Evolutionary conservation across 1,284 basidiomycete genomes (phyloP).

Genomic region (Takashimella tepidaria): DNA sequence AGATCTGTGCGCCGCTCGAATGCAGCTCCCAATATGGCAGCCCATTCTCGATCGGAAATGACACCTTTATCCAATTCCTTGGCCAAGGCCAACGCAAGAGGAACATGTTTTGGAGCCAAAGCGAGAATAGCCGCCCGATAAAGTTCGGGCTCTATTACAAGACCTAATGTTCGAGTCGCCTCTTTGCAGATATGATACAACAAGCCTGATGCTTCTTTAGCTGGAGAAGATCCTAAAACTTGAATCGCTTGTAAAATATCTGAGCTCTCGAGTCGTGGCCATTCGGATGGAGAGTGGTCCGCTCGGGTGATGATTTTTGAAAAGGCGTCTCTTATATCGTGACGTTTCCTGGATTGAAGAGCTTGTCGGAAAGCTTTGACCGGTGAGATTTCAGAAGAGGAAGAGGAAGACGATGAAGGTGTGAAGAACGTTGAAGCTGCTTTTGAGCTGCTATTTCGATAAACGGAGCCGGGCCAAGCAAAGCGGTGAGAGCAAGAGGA

Average conservation of each 20-base stretch:
- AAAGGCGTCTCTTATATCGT: not conserved
- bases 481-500: too few species aligned
- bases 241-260: not conserved
- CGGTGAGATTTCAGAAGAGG: not conserved
- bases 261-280: not conserved
- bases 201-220: not conserved
- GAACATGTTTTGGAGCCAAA: not conserved
- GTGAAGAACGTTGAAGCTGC: too few species aligned
- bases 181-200: not conserved
- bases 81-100: not conserved
- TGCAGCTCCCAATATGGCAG: not conserved
- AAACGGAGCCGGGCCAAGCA: too few species aligned
- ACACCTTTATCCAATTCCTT: not conserved
- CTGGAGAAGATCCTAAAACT: not conserved
- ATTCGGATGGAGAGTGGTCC: not conserved
- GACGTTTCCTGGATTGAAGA: not conserved
- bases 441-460: too few species aligned
- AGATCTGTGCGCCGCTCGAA: not conserved
- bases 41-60: not conserved
- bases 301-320: not conserved
- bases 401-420: too few species aligned
- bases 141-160: not conserved
- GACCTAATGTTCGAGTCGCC: not conserved
- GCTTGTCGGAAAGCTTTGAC: not conserved
- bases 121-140: not conserved